These are phyloP conservation scores for Neofusicoccum kwambonambiense DNA, from an alignment of 2,329 filamentous ascomycete genomes.

Conservation along the genomic window DNA sequence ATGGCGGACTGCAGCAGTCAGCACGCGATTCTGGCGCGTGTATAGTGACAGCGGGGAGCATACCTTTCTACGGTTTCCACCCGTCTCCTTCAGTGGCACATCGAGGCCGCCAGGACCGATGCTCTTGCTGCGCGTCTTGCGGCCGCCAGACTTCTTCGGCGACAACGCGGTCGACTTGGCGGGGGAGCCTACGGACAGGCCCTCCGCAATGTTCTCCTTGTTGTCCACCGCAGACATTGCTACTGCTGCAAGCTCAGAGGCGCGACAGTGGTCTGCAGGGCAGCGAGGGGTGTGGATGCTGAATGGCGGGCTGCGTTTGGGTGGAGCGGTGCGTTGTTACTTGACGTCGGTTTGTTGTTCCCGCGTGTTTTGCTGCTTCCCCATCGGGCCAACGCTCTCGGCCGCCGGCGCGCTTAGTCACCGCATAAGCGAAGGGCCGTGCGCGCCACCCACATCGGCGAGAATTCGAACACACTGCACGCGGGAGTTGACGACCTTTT, in stretches of 20 bases:
- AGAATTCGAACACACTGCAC: not conserved
- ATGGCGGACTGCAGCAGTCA: slow-evolving; percentile 43
- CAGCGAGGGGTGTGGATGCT: not conserved
- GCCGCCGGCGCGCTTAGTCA: not conserved
- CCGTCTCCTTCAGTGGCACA: slow-evolving; percentile 66
- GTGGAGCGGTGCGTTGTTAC: not conserved
- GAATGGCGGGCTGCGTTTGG: not conserved
- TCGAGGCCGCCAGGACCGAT: slow-evolving; percentile 89
- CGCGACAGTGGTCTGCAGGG: not conserved
- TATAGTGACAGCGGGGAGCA: not conserved
- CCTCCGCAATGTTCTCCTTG: slow-evolving; percentile 67
- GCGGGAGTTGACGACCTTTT: slow-evolving; percentile 9
- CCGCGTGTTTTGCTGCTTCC: slow-evolving; percentile 17
- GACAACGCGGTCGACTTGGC: slow-evolving; percentile 29
- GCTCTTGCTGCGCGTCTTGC: slow-evolving; percentile 78
- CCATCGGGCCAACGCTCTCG: slow-evolving; percentile 3
- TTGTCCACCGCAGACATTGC: slow-evolving; percentile 42
- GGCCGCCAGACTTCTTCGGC: slow-evolving; percentile 29
- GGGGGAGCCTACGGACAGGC: slow-evolving; percentile 31
- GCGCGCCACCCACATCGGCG: slow-evolving; percentile 14
- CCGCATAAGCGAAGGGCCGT: slow-evolving; percentile 14
- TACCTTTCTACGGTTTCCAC: slow-evolving; percentile 79
- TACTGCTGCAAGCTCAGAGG: not conserved
- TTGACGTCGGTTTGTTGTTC: slow-evolving; percentile 18
- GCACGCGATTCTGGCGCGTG: not conserved